Evolutionary conservation across 805 yeast species (phyloP).

Genomic region (Wickerhamomyces ciferrii): DNA sequence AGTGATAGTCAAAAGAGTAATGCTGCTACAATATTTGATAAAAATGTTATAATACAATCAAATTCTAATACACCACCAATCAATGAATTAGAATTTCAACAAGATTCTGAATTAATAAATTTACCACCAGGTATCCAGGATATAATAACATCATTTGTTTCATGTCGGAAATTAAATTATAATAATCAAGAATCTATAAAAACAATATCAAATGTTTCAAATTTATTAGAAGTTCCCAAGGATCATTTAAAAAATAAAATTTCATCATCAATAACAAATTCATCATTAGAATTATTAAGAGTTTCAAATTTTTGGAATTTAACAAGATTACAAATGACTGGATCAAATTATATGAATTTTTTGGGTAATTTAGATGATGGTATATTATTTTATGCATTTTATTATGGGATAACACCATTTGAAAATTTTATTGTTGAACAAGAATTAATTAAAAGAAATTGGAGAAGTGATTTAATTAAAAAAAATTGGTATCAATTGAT

Average conservation of each 20-base stretch:
- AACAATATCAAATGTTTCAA: slow-evolving; percentile 37
- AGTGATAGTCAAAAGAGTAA: neutral
- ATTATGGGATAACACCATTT: slow-evolving; percentile 66
- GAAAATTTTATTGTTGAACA: slow-evolving; percentile 71
- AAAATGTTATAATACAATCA: neutral
- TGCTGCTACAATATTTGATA: neutral
- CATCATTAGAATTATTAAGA: slow-evolving; percentile 77
- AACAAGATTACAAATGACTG: slow-evolving; percentile 41
- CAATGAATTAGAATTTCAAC: slow-evolving; percentile 9
- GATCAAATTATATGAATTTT: slow-evolving; percentile 47
- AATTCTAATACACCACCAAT: slow-evolving; percentile 5
- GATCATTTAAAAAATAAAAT: slow-evolving; percentile 74
- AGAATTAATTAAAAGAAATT: slow-evolving; percentile 72
- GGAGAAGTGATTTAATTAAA: slow-evolving; percentile 70
- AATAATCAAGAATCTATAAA: slow-evolving; percentile 4
- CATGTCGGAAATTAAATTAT: slow-evolving; percentile 10
- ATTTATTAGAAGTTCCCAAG: slow-evolving; percentile 58
- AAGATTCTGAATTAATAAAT: slow-evolving; percentile 13
- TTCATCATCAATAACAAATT: slow-evolving; percentile 66
- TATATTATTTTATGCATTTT: slow-evolving; percentile 86
- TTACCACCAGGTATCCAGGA: slow-evolving; percentile 28
- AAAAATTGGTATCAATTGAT: slow-evolving; percentile 76
- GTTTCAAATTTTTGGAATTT: slow-evolving; percentile 84
- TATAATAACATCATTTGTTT: slow-evolving; percentile 21
- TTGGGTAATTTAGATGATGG: slow-evolving; percentile 71